Evolutionary conservation across 2,329 filamentous ascomycete species (phyloP), one percentile per base, ranked within the genome.

Genomic region (Xylaria sp.): DNA sequence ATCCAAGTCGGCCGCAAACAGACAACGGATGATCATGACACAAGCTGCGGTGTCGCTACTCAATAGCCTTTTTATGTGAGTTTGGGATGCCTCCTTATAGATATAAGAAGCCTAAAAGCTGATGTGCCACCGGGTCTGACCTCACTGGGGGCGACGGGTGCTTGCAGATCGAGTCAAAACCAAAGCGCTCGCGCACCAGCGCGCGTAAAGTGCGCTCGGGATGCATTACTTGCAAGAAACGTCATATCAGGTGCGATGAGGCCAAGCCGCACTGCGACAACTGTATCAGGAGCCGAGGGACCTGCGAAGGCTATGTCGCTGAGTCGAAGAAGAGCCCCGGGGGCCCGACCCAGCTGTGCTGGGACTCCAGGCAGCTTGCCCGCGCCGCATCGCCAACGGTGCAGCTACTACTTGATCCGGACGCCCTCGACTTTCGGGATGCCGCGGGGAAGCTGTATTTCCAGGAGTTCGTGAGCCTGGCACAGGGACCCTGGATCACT

Each of bases 401-500:
- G 5, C 59, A 61, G 46, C n/a, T 53, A 9, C 48, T 40, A 22
- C 49, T 65, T n/a, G 43, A 61, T 21, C 51, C 46, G 3, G 50
- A 59, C 26, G 22, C 48, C 7, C 39, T 54, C 19, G 56, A 65
- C 39, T 66, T 64, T n/a, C 44, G 16, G 8, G 43, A 65, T 42
- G 51, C 40, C 4, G 29, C 37, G 1, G 49, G 49, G 2, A 37
- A 60, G 17, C 29, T 54, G 1, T 72, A 72, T 38, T 72, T 72
- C 26, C 20, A 65, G 0, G 69, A 72, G 49, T 72, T 72, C 16
- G 53, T 71, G 4, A 40, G 40, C n/a, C 40, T 72, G 5, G 57
- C 63, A 0, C 59, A 60, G 21, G 63, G 64, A 1, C 65, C 66
- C 0, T 72, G 70, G 69, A 65, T 66, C 13, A 54, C 60, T 0